Percentiles rank a stretch among this genome's conserved stretches.
phyloP scores from a whole-genome alignment of 2,329 filamentous ascomycete genomes.

The Bipolaris cookei region DNA sequence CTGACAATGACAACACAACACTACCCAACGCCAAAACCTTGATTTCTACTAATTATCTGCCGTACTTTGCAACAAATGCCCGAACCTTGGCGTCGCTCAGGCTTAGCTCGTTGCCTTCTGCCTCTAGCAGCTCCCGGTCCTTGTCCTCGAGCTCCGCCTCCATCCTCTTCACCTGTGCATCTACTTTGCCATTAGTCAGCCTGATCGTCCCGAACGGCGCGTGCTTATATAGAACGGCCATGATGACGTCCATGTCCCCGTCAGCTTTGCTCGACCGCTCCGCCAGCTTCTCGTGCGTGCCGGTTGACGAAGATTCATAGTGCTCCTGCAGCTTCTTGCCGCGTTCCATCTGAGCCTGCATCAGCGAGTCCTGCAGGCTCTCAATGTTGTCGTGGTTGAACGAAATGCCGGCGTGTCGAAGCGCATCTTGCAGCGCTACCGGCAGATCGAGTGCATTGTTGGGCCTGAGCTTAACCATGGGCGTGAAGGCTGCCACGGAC shows the following conservation, averaged over 20 bases:
- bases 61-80: conserved; percentile 44
- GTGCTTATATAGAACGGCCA: conserved; percentile 49
- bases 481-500: conserved; percentile 35
- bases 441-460: conserved; percentile 38
- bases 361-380: conserved; percentile 36
- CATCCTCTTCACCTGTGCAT: conserved; percentile 44
- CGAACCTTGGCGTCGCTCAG: conserved; percentile 40
- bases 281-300: conserved; percentile 43
- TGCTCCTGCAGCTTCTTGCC: conserved; percentile 46
- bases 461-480: conserved; percentile 39
- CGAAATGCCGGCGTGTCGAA: conserved; percentile 42
- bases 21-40: neutral
- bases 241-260: conserved; percentile 45
- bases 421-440: conserved; percentile 42
- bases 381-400: conserved; percentile 39
- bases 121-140: conserved; percentile 48
- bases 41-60: conserved; percentile 24
- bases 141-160: conserved; percentile 48
- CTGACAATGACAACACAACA: conserved; percentile 16
- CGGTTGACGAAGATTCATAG: conserved; percentile 39
- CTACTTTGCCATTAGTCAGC: conserved; percentile 33
- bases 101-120: conserved; percentile 41
- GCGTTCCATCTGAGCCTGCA: conserved; percentile 40
- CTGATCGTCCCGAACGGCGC: conserved; percentile 39
- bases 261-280: conserved; percentile 49